A percentile compares a stretch with the other conserved stretches of the same genome.
phyloP scores from a whole-genome alignment of 768 basidiomycete genomes.

The Leccinum aurantiacum region DNA sequence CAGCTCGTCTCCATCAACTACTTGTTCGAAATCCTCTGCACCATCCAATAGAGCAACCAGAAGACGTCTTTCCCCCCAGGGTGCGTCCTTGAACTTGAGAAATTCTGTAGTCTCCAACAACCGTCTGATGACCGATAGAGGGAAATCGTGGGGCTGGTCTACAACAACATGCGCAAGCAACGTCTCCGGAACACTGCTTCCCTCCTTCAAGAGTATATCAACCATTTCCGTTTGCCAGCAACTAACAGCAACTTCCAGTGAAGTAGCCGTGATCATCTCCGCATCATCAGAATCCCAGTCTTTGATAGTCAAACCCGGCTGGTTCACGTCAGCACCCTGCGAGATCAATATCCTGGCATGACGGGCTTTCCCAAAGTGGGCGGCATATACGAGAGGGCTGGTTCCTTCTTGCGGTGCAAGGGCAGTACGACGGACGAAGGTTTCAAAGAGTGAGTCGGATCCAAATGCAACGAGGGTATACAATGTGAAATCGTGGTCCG shows the following conservation, averaged over 20 bases:
- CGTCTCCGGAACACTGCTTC: neutral
- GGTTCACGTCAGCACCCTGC: neutral
- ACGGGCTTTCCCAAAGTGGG: neutral
- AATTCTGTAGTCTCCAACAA: constrained; percentile 1
- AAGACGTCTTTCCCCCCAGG: neutral
- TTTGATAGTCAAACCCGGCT: neutral
- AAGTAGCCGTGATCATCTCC: neutral
- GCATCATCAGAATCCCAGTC: neutral
- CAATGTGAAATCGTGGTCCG: neutral
- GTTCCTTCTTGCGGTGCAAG: neutral
- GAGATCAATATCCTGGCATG: constrained; percentile 2
- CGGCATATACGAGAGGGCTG: constrained; percentile 11
- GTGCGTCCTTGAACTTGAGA: neutral
- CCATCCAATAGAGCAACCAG: neutral
- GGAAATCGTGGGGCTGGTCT: neutral
- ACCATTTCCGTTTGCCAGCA: neutral
- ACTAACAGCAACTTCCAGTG: constrained; percentile 1
- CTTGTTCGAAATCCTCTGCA: neutral
- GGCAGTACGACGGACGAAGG: neutral
- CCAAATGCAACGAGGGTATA: constrained; percentile 11
- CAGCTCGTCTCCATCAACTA: neutral
- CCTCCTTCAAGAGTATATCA: constrained; percentile 1
- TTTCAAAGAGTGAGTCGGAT: neutral
- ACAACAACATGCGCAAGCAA: neutral
- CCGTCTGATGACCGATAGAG: neutral